Percentiles rank a stretch among this genome's conserved stretches.
Evolutionary conservation across 2,329 filamentous ascomycete genomes (phyloP).

Genomic region (Cytospora leucostoma): DNA sequence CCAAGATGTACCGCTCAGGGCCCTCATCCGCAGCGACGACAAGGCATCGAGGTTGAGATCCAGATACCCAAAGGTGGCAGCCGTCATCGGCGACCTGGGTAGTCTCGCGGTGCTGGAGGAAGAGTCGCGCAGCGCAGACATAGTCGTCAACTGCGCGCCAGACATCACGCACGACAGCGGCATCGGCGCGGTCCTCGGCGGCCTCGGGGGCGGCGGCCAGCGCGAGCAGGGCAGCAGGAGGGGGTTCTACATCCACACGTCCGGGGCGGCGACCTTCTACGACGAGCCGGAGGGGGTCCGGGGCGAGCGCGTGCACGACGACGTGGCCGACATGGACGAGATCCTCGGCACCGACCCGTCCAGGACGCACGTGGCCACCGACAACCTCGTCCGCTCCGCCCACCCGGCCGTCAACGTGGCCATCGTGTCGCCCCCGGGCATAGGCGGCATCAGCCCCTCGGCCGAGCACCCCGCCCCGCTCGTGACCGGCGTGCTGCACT

Average conservation of each 20-base stretch:
- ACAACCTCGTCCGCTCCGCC: slow-evolving; percentile 25
- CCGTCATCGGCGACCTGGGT: slow-evolving; percentile 21
- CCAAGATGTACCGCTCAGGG: slow-evolving; percentile 11
- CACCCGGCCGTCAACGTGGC: slow-evolving; percentile 25
- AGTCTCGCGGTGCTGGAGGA: slow-evolving; percentile 9
- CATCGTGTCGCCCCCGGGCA: slow-evolving; percentile 24
- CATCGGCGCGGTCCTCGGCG: slow-evolving; percentile 22
- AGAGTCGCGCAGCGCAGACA: slow-evolving; percentile 21
- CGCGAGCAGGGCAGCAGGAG: neutral
- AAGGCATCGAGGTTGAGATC: slow-evolving; percentile 17
- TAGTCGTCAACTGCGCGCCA: slow-evolving; percentile 27
- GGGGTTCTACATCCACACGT: slow-evolving; percentile 29
- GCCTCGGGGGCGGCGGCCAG: slow-evolving; percentile 11
- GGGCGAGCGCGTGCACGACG: slow-evolving; percentile 27
- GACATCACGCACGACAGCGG: slow-evolving; percentile 28
- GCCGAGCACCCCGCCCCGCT: slow-evolving; percentile 17
- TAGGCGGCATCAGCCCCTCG: slow-evolving; percentile 22
- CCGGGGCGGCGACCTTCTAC: slow-evolving; percentile 28
- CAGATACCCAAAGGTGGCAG: slow-evolving; percentile 25
- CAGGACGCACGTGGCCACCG: slow-evolving; percentile 25
- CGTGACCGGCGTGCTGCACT: slow-evolving; percentile 11
- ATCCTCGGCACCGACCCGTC: slow-evolving; percentile 19
- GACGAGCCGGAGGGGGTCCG: slow-evolving; percentile 19
- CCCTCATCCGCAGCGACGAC: slow-evolving; percentile 18
- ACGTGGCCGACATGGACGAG: slow-evolving; percentile 26